Percentiles rank a stretch among this genome's conserved stretches.
These are phyloP conservation scores for Amyloporia xantha DNA, from an alignment of 768 basidiomycete genomes.

Conservation along the genomic window DNA sequence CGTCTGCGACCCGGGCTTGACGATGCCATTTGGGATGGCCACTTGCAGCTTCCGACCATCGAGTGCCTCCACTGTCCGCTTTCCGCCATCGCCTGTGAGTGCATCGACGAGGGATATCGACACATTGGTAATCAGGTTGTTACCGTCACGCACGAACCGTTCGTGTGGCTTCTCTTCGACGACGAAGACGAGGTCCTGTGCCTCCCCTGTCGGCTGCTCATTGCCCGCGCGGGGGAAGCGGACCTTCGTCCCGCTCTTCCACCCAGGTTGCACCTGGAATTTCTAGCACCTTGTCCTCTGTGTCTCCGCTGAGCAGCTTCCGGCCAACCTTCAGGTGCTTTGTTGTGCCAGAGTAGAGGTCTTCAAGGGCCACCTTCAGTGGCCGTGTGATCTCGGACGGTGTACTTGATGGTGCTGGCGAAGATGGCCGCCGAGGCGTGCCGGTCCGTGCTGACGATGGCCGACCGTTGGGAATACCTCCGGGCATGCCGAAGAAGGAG, in stretches of 20 bases:
- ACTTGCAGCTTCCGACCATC: constrained; percentile 78
- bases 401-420: constrained; percentile 25
- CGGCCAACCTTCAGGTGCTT: constrained; percentile 89
- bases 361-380: constrained; percentile 78
- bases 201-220: constrained; percentile 56
- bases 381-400: constrained; percentile 77
- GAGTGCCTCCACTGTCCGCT: constrained; percentile 56
- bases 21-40: constrained; percentile 53
- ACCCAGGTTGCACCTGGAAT: constrained; percentile 79
- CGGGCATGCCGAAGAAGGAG: constrained; percentile 48
- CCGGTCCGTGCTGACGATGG: constrained; percentile 18
- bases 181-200: constrained; percentile 92
- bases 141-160: constrained; percentile 69
- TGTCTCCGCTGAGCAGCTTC: constrained; percentile 58
- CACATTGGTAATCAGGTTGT: constrained; percentile 62
- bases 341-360: constrained; percentile 76
- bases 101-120: constrained; percentile 80
- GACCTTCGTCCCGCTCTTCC: constrained; percentile 95
- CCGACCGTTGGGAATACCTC: constrained; percentile 37
- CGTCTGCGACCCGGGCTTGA: constrained; percentile 75
- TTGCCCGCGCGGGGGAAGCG: constrained; percentile 86
- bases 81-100: constrained; percentile 52
- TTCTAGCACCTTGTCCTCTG: constrained; percentile 84
- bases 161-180: constrained; percentile 93
- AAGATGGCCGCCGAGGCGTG: constrained; percentile 26